Conservation (phyloP, 495 filamentous ascomycete genomes). For the Podospora fimiseda region DNA sequence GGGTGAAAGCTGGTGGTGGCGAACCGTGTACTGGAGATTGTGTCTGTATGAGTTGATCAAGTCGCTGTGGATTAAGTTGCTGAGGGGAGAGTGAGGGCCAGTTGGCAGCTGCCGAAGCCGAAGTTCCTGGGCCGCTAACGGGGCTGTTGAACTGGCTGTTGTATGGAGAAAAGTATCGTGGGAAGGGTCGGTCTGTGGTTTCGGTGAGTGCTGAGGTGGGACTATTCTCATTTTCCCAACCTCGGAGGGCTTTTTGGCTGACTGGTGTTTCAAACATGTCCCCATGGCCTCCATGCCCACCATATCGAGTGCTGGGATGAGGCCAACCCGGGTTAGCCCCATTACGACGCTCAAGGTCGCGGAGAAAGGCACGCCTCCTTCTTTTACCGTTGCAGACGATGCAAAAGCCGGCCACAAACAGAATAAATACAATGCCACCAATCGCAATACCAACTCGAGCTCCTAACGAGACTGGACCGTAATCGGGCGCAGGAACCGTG, state of each 20-base stretch:
- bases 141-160: slow-evolving; percentile 43
- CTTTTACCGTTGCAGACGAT: slow-evolving; percentile 46
- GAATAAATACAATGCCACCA: slow-evolving; percentile 38
- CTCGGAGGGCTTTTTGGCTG: slow-evolving; percentile 41
- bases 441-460: slow-evolving; percentile 48
- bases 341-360: slow-evolving; percentile 30
- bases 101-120: slow-evolving; percentile 16
- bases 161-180: slow-evolving; percentile 45
- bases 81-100: slow-evolving; percentile 20
- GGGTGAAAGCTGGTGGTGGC: slow-evolving; percentile 24
- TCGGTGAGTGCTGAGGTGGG: slow-evolving; percentile 37
- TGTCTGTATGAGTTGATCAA: slow-evolving; percentile 18
- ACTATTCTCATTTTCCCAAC: slow-evolving; percentile 40
- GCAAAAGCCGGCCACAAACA: slow-evolving; percentile 36
- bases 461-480: slow-evolving; percentile 40
- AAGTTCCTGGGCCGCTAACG: slow-evolving; percentile 31
- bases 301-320: slow-evolving; percentile 24
- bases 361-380: slow-evolving; percentile 37
- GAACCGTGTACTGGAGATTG: slow-evolving; percentile 14
- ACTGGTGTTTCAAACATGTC: slow-evolving; percentile 45
- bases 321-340: slow-evolving; percentile 32
- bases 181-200: slow-evolving; percentile 23
- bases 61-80: slow-evolving; percentile 11
- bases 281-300: slow-evolving; percentile 9
- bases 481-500: slow-evolving; percentile 17